Evolutionary conservation across 257 asterid species (phyloP), one percentile per base, ranked within the genome.

Genomic region (Petunia secreta): DNA sequence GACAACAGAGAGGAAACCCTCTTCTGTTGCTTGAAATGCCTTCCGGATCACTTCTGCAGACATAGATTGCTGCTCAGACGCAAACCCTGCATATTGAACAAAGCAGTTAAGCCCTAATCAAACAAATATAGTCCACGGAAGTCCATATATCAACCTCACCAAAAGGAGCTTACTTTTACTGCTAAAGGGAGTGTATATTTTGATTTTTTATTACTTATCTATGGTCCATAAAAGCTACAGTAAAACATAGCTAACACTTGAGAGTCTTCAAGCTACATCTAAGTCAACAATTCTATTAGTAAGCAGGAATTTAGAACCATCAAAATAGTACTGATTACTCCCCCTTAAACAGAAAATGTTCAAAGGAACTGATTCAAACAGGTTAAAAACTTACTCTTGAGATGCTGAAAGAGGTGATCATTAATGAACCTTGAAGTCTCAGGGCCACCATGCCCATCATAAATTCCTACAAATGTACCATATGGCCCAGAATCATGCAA

Each of bases 361-460:
- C 5, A 25, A 50, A 58, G 11, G 57, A 48, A 39, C 15, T 5
- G 78, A 16, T 46, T 48, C 48, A 4, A 80, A 73, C 14, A 4
- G 63, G 14, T 14, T 63, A 37, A 67, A 34, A 69, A 83, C 95
- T 84, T 87, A 91, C 95, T 88, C 86, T 89, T 86, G 83, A 91
- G 92, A 84, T 91, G 90, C 80, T 84, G 89, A 83, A 89, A 91
- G 78, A 91, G 89, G 77, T 88, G 86, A 0, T 89, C 88, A 75
- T 89, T 91, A 87, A 91, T 84, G 84, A 84, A 91, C 66, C 93
- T 84, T 3, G 95, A 84, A 11, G 95, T 89, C 83, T 91, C 93
- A 5, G 95, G 95, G 65, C 93, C 95, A 41, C 95, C 93, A 39
- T 91, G 95, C 5, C 95, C 95, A 85, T 91, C 95, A 76, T 91